These are phyloP conservation scores for Chytriomyces hyalinus DNA, from an alignment of 192 early-diverging fungal species.

Conservation along the genomic window DNA sequence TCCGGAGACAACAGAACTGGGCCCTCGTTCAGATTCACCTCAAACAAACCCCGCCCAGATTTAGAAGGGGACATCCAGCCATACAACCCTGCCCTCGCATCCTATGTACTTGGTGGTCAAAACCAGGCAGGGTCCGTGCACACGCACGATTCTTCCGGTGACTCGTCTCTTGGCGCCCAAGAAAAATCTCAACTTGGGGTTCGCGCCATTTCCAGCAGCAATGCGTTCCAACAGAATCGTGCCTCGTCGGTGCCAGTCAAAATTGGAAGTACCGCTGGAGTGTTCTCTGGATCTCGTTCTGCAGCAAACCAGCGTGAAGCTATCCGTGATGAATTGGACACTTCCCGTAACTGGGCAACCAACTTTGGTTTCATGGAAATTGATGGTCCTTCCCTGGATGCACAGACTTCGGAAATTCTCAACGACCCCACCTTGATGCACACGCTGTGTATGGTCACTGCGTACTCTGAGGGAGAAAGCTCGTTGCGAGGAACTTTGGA, in stretches of 20 bases:
- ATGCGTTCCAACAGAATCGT: too few species aligned
- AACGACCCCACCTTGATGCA: conserved; percentile 56
- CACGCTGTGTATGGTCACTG: conserved; percentile 78
- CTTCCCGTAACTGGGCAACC: conserved; percentile 27
- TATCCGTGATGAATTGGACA: conserved; percentile 13
- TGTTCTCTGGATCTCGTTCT: conserved; percentile 36
- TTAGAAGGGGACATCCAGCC: conserved; percentile 26
- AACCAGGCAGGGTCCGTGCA: neutral
- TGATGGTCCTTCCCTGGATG: conserved; percentile 38
- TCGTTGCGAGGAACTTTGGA: conserved; percentile 82
- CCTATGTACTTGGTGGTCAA: neutral
- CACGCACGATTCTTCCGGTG: neutral
- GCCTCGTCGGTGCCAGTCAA: neutral
- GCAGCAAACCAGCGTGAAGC: conserved; percentile 24
- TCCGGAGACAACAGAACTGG: neutral
- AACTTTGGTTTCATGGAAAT: conserved; percentile 48
- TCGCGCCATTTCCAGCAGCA: neutral
- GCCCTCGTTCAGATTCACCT: neutral
- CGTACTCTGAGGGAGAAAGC: conserved; percentile 87
- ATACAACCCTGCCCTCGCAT: conserved; percentile 25
- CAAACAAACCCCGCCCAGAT: neutral
- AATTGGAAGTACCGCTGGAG: neutral
- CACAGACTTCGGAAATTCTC: conserved; percentile 40
- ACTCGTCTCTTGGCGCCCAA: neutral
- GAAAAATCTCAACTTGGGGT: neutral